phyloP scores from a whole-genome alignment of 108 stramenopile species.

The Craspedostauros australis region DNA sequence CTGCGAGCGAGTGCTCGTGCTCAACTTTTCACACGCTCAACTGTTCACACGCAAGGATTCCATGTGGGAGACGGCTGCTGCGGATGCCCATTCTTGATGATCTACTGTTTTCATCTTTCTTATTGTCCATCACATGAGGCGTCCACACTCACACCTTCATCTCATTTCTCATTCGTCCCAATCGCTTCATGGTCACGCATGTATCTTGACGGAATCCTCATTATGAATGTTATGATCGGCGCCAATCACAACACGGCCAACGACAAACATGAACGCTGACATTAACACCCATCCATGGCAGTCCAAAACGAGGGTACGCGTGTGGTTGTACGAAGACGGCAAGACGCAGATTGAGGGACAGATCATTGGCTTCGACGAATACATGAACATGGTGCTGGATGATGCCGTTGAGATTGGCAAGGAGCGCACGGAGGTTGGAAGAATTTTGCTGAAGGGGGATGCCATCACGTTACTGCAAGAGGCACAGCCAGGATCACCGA shows the following conservation, averaged over 20 bases:
- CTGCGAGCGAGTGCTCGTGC: too few species aligned
- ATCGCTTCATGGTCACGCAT: too few species aligned
- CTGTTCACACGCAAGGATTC: too few species aligned
- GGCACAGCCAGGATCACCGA: constrained; percentile 34
- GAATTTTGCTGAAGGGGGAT: constrained; percentile 99
- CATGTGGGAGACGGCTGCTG: too few species aligned
- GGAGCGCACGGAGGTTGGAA: constrained; percentile 65
- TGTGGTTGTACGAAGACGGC: constrained; percentile 98
- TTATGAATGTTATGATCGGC: too few species aligned
- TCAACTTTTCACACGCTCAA: too few species aligned
- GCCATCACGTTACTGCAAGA: constrained; percentile 93
- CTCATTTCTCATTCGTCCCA: neutral
- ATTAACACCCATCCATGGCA: constrained; percentile 28
- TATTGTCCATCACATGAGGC: neutral
- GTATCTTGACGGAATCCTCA: too few species aligned
- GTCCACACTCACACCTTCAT: neutral
- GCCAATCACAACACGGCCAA: too few species aligned
- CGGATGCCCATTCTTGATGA: too few species aligned
- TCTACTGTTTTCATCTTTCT: constrained; percentile 3
- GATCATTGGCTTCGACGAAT: constrained; percentile 95
- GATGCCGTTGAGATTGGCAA: constrained; percentile 91
- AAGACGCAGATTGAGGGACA: constrained; percentile 95
- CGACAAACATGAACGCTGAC: too few species aligned
- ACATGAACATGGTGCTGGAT: constrained; percentile 96
- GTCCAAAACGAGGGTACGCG: constrained; percentile 87